phyloP scores from a whole-genome alignment of 768 basidiomycete genomes.

The Boletus barrowsii region DNA sequence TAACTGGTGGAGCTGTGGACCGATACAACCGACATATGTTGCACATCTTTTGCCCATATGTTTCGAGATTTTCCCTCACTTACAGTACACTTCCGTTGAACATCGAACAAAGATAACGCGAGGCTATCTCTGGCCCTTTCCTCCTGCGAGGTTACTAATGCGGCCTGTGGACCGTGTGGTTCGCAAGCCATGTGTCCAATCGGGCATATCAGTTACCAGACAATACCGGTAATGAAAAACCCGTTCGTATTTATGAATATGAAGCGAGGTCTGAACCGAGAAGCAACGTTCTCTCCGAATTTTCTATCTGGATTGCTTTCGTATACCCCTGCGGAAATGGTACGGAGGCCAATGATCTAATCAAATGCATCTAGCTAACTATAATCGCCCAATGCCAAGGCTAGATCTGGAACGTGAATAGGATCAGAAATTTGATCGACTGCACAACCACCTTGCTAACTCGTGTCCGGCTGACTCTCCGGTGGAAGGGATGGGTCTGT shows the following conservation, averaged over 20 bases:
- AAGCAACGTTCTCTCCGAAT: not conserved
- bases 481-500: constrained; percentile 61
- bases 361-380: not conserved
- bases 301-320: not conserved
- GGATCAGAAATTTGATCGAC: constrained; percentile 1
- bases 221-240: not conserved
- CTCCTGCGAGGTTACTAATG: not conserved
- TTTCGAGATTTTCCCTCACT: too few species aligned
- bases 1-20: not conserved
- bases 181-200: not conserved
- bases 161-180: too few species aligned
- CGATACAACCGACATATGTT: not conserved
- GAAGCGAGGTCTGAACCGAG: not conserved
- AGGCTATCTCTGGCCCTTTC: too few species aligned
- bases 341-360: not conserved
- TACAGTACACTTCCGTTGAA: too few species aligned
- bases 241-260: too few species aligned
- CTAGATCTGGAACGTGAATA: not conserved
- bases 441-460: constrained; percentile 12
- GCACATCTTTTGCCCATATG: not conserved
- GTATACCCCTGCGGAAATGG: not conserved
- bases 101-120: too few species aligned
- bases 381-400: not conserved
- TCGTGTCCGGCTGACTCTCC: constrained; percentile 38
- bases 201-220: not conserved